Percentiles rank a stretch among this genome's conserved stretches.
These are phyloP conservation scores for Inosperma sp. DNA, from an alignment of 768 basidiomycete species.

Conservation along the genomic window DNA sequence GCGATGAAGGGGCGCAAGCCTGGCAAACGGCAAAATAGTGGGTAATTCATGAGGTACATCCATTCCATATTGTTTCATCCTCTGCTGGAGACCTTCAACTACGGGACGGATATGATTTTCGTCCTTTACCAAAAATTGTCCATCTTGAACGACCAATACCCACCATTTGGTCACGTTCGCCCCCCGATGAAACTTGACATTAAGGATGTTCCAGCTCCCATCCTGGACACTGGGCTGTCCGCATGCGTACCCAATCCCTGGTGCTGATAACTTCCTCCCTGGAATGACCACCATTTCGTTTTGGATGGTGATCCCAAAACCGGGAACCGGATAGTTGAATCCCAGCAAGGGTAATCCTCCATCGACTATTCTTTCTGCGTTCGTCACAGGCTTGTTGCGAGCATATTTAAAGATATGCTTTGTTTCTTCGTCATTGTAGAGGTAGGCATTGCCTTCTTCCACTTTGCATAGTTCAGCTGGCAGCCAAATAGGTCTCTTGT, in stretches of 20 bases:
- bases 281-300: slow-evolving; percentile 60
- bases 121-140: slow-evolving; percentile 33
- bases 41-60: slow-evolving; percentile 35
- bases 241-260: slow-evolving; percentile 49
- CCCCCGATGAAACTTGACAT: slow-evolving; percentile 62
- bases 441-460: slow-evolving; percentile 51
- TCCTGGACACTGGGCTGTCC: slow-evolving; percentile 45
- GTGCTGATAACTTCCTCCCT: slow-evolving; percentile 58
- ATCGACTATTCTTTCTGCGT: slow-evolving; percentile 53
- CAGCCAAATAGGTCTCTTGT: slow-evolving; percentile 34
- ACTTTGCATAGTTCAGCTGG: slow-evolving; percentile 75
- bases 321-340: slow-evolving; percentile 40
- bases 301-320: slow-evolving; percentile 56
- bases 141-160: slow-evolving; percentile 61
- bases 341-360: slow-evolving; percentile 56
- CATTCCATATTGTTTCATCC: slow-evolving; percentile 61
- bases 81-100: slow-evolving; percentile 49
- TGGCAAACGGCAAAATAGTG: slow-evolving; percentile 34
- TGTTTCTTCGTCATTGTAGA: slow-evolving; percentile 57
- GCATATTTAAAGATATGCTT: slow-evolving; percentile 67
- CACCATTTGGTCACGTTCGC: slow-evolving; percentile 56
- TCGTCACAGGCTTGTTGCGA: slow-evolving; percentile 56
- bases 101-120: slow-evolving; percentile 45
- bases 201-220: slow-evolving; percentile 74
- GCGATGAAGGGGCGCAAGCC: slow-evolving; percentile 22